Evolutionary conservation across 1,139 yeast species (phyloP), one percentile per base, ranked within the genome.

Genomic region (Schizosaccharomyces versatilis): DNA sequence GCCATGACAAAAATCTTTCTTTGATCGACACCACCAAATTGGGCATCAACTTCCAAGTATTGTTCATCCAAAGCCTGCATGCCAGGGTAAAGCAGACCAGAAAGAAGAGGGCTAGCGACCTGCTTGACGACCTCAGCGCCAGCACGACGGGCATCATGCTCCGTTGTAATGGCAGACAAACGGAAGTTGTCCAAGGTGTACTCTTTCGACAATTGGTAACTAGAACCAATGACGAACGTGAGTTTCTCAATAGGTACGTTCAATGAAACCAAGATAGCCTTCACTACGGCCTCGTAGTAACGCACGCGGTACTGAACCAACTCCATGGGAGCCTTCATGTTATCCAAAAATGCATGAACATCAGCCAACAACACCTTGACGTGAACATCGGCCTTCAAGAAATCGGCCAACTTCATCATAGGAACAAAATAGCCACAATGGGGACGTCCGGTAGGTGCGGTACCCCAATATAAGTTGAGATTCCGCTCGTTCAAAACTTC

Each of bases 71-170:
- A 76, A 1, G 97, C 96, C 71, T 93, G 99, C 98, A 93, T 90
- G 65, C 93, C 77, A 55, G 99, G 99, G 69, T 93, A 93, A 63
- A 93, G 84, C 67, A 93, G 77, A 5, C 98, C 98, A 40, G 94
- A 81, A 60, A 93, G 76, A 61, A 88, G 76, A 41, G 98, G 98
- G 68, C 86, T 86, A 51, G 85, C 80, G 55, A 88, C 96, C 71
- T 93, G 98, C 69, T 93, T 93, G 60, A 93, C 99, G 57, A 93
- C 99, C 69, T 93, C 99, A 12, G 99, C 98, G 66, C 99, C 99
- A 1, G 99, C 99, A 68, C 98, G 80, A 72, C 85, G 85, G 61
- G 97, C 96, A 66, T 88, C 97, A 66, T 90, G 88, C 70, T 84
- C 95, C 32, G 94, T 80, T 38, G 84, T 95, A 51, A 73, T 68